Evolutionary conservation across 2,329 filamentous ascomycete genomes (phyloP).

Genomic region (Penicillium rolfsii): DNA sequence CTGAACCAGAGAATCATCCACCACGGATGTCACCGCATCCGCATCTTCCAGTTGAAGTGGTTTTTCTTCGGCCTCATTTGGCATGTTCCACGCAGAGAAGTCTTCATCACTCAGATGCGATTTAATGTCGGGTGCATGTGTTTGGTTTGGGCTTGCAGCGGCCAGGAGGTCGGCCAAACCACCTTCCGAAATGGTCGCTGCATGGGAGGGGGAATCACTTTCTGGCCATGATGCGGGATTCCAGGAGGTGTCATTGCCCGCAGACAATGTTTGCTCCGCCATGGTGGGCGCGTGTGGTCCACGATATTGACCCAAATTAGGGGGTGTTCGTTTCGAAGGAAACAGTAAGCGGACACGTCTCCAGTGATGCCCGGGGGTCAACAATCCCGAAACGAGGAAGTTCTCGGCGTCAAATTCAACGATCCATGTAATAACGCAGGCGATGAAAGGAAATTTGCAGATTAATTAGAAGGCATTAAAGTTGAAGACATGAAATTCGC

Average conservation of each 20-base stretch:
- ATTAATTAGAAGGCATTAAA: slow-evolving; percentile 15
- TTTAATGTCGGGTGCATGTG: slow-evolving; percentile 14
- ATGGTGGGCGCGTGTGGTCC: slow-evolving; percentile 23
- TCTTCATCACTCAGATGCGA: slow-evolving; percentile 24
- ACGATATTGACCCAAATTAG: slow-evolving; percentile 16
- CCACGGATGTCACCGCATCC: slow-evolving; percentile 4
- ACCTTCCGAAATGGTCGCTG: slow-evolving; percentile 17
- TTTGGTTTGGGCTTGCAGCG: slow-evolving; percentile 20
- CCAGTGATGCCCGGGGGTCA: slow-evolving; percentile 30
- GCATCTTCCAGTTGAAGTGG: slow-evolving; percentile 10
- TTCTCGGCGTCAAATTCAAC: slow-evolving; percentile 11
- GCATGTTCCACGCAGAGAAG: slow-evolving; percentile 27
- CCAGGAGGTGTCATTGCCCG: slow-evolving; percentile 48
- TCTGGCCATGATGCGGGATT: slow-evolving; percentile 60
- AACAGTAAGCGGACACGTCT: slow-evolving; percentile 35
- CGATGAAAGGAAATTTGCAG: slow-evolving; percentile 9
- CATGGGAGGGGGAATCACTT: slow-evolving; percentile 22
- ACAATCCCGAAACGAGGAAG: slow-evolving; percentile 25
- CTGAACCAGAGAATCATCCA: not conserved
- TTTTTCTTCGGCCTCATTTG: slow-evolving; percentile 12
- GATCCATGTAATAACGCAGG: slow-evolving; percentile 25
- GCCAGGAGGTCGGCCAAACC: slow-evolving; percentile 21
- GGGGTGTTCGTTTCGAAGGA: slow-evolving; percentile 18
- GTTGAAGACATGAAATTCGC: slow-evolving; percentile 12
- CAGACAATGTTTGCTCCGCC: slow-evolving; percentile 26